These are phyloP conservation scores for Neurospora sp. DNA, from an alignment of 2,329 filamentous ascomycete genomes.

Conservation along the genomic window DNA sequence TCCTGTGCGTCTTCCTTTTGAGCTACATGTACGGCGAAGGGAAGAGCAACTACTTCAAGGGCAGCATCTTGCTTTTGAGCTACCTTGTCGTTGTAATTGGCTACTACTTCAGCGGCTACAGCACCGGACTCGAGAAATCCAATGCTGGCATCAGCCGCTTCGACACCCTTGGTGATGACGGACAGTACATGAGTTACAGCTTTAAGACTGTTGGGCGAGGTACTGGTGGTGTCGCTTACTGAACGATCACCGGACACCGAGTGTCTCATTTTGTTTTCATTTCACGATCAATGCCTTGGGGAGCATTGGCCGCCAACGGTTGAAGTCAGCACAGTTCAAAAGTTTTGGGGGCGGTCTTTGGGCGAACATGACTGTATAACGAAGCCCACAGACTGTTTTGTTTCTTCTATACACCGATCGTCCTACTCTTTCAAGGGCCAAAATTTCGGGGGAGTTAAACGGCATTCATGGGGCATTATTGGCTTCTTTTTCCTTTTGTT, in stretches of 20 bases:
- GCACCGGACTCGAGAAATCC: slow-evolving; percentile 29
- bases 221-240: slow-evolving; percentile 27
- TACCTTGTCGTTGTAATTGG: slow-evolving; percentile 88
- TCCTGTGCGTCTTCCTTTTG: slow-evolving; percentile 88
- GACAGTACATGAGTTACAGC: slow-evolving; percentile 34
- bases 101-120: slow-evolving; percentile 69
- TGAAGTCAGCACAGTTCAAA: not conserved
- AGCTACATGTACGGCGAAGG: slow-evolving; percentile 98
- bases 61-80: slow-evolving; percentile 83
- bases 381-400: not conserved
- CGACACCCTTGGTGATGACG: slow-evolving; percentile 41
- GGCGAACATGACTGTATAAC: not conserved
- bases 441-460: not conserved
- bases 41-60: slow-evolving; percentile 99
- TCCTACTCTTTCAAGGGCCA: not conserved
- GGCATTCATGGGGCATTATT: not conserved
- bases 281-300: not conserved
- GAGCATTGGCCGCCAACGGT: not conserved
- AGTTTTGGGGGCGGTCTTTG: not conserved
- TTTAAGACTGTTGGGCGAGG: slow-evolving; percentile 44
- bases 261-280: slow-evolving; percentile 1
- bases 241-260: slow-evolving; percentile 3
- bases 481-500: not conserved
- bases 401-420: not conserved
- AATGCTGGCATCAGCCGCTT: slow-evolving; percentile 36